Conservation (phyloP, 495 filamentous ascomycete genomes). For the Ramalina intermedia region DNA sequence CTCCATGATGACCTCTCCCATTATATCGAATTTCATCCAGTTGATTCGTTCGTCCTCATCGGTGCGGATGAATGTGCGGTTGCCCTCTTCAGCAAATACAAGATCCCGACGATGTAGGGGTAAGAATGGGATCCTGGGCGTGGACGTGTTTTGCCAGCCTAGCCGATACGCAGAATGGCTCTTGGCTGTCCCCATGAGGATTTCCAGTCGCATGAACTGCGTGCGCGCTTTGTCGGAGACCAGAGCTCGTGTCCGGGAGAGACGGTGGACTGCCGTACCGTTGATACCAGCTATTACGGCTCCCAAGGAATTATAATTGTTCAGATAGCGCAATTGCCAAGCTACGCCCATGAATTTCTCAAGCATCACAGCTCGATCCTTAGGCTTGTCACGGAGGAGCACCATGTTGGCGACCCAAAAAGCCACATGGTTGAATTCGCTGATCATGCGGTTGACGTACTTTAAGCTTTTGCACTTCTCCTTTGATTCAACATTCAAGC, state of each 20-base stretch:
- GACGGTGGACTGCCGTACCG: conserved; percentile 72
- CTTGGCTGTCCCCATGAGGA: conserved; percentile 85
- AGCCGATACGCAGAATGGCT: conserved; percentile 88
- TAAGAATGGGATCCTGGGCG: conserved; percentile 83
- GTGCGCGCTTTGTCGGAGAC: conserved; percentile 55
- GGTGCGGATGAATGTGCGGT: conserved; percentile 68
- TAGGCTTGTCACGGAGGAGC: conserved; percentile 85
- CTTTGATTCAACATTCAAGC: conserved; percentile 45
- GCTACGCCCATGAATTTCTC: conserved; percentile 91
- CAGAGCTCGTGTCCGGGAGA: conserved; percentile 66
- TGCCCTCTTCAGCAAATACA: conserved; percentile 83
- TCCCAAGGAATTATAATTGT: conserved; percentile 93
- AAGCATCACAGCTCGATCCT: conserved; percentile 75
- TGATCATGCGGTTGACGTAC: conserved; percentile 85
- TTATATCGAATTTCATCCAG: conserved; percentile 96
- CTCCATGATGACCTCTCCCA: conserved; percentile 79
- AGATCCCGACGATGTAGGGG: conserved; percentile 84
- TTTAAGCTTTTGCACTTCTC: conserved; percentile 66
- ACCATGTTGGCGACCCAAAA: conserved; percentile 85
- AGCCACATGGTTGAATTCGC: conserved; percentile 91
- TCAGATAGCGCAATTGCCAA: conserved; percentile 68
- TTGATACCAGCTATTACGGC: conserved; percentile 90
- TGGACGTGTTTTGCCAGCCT: conserved; percentile 87
- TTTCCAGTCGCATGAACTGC: conserved; percentile 73
- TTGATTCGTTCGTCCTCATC: conserved; percentile 65